Percentiles rank a stretch among this genome's conserved stretches.
phyloP scores from a whole-genome alignment of 2,329 filamentous ascomycete species.

The Microcyclospora tardicrescens region DNA sequence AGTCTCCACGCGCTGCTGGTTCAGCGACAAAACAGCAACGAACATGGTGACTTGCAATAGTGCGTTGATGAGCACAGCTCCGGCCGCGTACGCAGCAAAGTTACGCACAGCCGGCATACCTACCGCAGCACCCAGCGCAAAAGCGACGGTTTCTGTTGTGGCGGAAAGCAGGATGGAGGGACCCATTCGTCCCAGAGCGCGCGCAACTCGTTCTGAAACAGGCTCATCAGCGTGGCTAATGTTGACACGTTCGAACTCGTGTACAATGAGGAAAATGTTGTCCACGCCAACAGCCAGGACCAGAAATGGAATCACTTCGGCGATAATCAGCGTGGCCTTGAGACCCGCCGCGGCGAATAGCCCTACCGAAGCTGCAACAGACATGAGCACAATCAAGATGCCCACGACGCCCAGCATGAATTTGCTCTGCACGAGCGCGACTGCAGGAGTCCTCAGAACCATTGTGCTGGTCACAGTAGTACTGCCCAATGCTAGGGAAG shows the following conservation, averaged over 20 bases:
- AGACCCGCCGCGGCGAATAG: slow-evolving; percentile 84
- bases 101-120: slow-evolving; percentile 97
- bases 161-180: slow-evolving; percentile 92
- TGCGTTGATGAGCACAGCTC: slow-evolving; percentile 93
- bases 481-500: slow-evolving; percentile 81
- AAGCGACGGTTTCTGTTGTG: slow-evolving; percentile 86
- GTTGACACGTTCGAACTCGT: slow-evolving; percentile 94
- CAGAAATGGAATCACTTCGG: slow-evolving; percentile 95
- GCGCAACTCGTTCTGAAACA: slow-evolving; percentile 73
- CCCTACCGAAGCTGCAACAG: slow-evolving; percentile 86
- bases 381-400: slow-evolving; percentile 94
- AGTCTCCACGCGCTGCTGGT: slow-evolving; percentile 81
- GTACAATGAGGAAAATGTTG: slow-evolving; percentile 97
- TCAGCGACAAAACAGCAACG: slow-evolving; percentile 77
- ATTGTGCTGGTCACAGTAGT: slow-evolving; percentile 67
- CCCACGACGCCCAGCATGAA: slow-evolving; percentile 90
- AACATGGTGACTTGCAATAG: slow-evolving; percentile 97
- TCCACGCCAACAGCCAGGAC: slow-evolving; percentile 94
- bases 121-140: slow-evolving; percentile 82
- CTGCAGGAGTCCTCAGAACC: slow-evolving; percentile 67
- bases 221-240: slow-evolving; percentile 77
- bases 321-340: slow-evolving; percentile 93
- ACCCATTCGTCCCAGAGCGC: slow-evolving; percentile 88
- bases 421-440: slow-evolving; percentile 86
- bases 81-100: slow-evolving; percentile 91